Evolutionary conservation across 768 basidiomycete species (phyloP).

Genomic region (Boletus patriciae): DNA sequence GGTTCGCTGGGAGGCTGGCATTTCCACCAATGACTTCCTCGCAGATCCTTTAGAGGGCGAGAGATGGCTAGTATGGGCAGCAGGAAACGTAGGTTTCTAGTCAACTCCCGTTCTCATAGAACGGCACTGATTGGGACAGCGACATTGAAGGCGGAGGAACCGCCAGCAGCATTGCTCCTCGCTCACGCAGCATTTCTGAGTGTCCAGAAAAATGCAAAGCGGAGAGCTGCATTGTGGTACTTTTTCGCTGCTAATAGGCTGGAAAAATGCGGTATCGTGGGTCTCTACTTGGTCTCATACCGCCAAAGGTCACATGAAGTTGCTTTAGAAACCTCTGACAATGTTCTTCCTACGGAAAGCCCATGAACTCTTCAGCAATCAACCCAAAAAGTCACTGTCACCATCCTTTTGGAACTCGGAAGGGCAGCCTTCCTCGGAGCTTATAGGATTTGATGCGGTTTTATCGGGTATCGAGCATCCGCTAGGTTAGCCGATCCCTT

Average conservation of each 20-base stretch:
- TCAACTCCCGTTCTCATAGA: constrained; percentile 1
- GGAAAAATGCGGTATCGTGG: constrained; percentile 82
- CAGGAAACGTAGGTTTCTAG: constrained; percentile 62
- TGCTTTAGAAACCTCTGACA: constrained; percentile 73
- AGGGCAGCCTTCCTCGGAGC: constrained; percentile 41
- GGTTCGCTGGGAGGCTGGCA: constrained; percentile 75
- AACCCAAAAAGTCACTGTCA: constrained; percentile 59
- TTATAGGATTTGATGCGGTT: constrained; percentile 58
- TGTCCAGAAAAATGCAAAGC: constrained; percentile 49
- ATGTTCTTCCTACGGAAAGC: constrained; percentile 78
- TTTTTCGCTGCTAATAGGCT: constrained; percentile 70
- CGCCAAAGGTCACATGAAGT: neutral
- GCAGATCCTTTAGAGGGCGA: constrained; percentile 66
- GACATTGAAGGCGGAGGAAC: constrained; percentile 70
- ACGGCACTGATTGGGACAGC: constrained; percentile 30
- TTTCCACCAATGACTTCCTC: constrained; percentile 58
- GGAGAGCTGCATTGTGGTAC: constrained; percentile 80
- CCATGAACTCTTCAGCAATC: constrained; percentile 56
- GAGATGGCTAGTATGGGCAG: constrained; percentile 84
- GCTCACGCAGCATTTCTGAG: constrained; percentile 79
- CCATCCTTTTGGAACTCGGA: constrained; percentile 83
- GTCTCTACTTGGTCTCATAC: constrained; percentile 32
- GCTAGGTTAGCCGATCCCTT: constrained; percentile 48
- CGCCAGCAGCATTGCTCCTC: constrained; percentile 73
- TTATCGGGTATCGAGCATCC: constrained; percentile 77